Evolutionary conservation across 2,329 filamentous ascomycete species (phyloP), one percentile per base, ranked within the genome.

Genomic region (Neophaeococcomyces aloes): DNA sequence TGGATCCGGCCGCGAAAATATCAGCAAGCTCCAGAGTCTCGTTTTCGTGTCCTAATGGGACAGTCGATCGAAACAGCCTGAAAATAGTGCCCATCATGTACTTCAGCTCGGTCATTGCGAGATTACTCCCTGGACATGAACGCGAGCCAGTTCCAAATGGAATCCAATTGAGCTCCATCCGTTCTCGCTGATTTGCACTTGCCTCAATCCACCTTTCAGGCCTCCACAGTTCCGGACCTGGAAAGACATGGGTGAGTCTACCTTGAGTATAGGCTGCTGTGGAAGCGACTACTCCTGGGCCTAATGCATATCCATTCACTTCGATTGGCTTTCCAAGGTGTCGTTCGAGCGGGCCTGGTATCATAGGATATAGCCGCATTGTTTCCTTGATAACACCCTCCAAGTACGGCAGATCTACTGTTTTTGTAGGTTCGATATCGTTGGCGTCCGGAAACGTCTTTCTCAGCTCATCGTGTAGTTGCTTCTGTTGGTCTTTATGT

Each of bases 161-260:
- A 23, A 38, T 38, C 35, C 35, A 38, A 21, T 38, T 38, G 6
- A n/a, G n/a, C 35, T 38, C 21, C 35, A 38, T 38, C 10, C 23
- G 23, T 27, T 27, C 23, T n/a, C n/a, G n/a, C n/a, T n/a, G n/a
- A 7, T 11, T 17, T 10, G 8, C 32, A 38, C 7, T 23, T 7
- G 35, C 35, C 13, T 38, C 6, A 5, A 38, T 4, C 35, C 35
- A 38, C 7, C 35, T 15, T 4, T 7, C 4, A 8, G 35, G 35
- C 4, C n/a, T 7, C 13, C 15, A 38, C 7, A n/a, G 7, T 38
- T 7, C 19, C 4, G 35, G 14, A n/a, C 19, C 19, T n/a, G 7
- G 35, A 38, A 4, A 38, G 7, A 38, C 21, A 23, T 38, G 7
- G 8, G n/a, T 4, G 6, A 15, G 7, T 23, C 14, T 17, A 23